These are phyloP conservation scores for Lobosporangium transversale DNA, from an alignment of 192 early-diverging fungal genomes.

Conservation along the genomic window DNA sequence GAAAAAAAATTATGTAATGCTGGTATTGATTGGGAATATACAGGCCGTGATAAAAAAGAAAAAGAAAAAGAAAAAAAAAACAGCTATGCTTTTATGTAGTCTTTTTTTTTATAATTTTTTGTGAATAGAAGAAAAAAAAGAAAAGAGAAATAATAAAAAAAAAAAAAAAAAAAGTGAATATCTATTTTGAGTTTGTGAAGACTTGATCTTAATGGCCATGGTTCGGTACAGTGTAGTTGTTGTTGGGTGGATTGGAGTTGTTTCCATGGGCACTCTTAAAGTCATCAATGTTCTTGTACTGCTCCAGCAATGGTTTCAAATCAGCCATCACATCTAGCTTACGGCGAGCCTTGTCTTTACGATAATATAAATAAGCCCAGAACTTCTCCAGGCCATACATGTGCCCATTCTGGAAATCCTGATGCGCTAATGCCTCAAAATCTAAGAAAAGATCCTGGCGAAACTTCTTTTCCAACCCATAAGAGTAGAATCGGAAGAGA, in stretches of 20 bases:
- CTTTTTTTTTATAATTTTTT: neutral
- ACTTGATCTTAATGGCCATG: constrained; percentile 28
- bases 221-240: constrained; percentile 47
- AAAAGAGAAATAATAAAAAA: neutral
- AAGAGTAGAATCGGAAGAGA: constrained; percentile 97
- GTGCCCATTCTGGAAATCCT: constrained; percentile 78
- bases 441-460: constrained; percentile 86
- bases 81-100: neutral
- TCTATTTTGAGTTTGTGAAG: no score
- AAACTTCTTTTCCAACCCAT: constrained; percentile 93
- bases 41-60: no score
- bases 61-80: neutral
- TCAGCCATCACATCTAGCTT: constrained; percentile 66
- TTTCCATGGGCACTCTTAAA: constrained; percentile 51
- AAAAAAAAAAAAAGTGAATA: neutral
- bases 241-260: constrained; percentile 44
- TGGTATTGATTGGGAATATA: no score
- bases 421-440: constrained; percentile 84
- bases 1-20: no score
- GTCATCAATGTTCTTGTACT: constrained; percentile 64
- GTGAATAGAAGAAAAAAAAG: neutral
- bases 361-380: constrained; percentile 93
- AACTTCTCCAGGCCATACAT: constrained; percentile 96
- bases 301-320: constrained; percentile 64
- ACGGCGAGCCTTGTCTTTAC: constrained; percentile 81